Evolutionary conservation across 2,329 filamentous ascomycete species (phyloP).

Genomic region (Cladosporium velox): DNA sequence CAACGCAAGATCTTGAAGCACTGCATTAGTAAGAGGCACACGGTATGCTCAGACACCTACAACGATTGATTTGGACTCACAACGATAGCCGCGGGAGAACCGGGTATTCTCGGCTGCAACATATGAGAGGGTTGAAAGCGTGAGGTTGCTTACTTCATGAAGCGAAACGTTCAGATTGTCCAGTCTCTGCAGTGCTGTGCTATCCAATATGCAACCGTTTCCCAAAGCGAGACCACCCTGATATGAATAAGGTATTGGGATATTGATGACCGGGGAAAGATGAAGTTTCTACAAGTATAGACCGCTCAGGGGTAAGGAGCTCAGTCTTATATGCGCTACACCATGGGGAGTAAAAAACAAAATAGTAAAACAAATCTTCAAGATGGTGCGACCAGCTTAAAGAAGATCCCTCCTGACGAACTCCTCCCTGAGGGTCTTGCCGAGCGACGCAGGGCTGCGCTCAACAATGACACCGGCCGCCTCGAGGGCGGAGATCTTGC

Average conservation of each 20-base stretch:
- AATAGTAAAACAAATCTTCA: constrained; percentile 20
- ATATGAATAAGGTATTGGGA: neutral
- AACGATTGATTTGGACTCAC: neutral
- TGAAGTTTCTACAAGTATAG: constrained; percentile 21
- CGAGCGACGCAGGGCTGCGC: constrained; percentile 86
- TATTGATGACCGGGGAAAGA: constrained; percentile 28
- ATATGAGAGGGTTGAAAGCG: neutral
- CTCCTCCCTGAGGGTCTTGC: constrained; percentile 91
- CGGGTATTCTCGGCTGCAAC: neutral
- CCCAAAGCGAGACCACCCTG: neutral
- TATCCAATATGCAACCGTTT: neutral
- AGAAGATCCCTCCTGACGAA: constrained; percentile 95
- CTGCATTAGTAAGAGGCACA: neutral
- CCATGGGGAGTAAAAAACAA: constrained; percentile 14
- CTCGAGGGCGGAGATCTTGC: constrained; percentile 95
- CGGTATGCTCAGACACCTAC: neutral
- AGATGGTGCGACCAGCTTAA: constrained; percentile 50
- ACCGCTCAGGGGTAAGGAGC: constrained; percentile 19
- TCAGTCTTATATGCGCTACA: constrained; percentile 21
- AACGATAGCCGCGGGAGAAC: neutral
- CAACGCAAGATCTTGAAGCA: neutral
- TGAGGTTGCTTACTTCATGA: neutral
- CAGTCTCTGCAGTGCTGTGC: neutral
- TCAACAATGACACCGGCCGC: constrained; percentile 93
- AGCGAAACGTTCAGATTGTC: neutral